These are phyloP conservation scores for Tripterygium wilfordii DNA, from an alignment of 177 flowering plant genomes.

Conservation along the genomic window DNA sequence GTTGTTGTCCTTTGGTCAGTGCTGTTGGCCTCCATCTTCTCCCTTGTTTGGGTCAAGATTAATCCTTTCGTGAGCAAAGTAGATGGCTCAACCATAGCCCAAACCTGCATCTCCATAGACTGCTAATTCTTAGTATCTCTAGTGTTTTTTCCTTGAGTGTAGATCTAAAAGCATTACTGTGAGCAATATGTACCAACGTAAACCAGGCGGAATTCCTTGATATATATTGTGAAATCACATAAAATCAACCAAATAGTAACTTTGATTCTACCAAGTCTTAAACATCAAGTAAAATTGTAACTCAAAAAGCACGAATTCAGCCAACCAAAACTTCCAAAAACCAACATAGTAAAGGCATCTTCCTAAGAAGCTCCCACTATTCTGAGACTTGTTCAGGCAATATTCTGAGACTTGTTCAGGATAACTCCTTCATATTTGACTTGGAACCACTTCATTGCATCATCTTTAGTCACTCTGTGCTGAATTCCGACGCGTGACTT, in stretches of 20 bases:
- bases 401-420: conserved; percentile 60
- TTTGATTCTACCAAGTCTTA: conserved; percentile 6
- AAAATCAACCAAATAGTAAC: background rate
- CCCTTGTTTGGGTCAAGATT: conserved; percentile 82
- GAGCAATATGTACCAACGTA: too few relatives aligned
- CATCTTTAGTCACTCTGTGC: conserved; percentile 71
- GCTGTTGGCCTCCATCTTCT: conserved; percentile 81
- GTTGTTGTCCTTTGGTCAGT: conserved; percentile 85
- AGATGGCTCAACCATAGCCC: conserved; percentile 26
- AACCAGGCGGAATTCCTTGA: too few relatives aligned
- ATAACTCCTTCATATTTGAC: conserved; percentile 79
- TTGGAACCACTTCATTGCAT: conserved; percentile 80
- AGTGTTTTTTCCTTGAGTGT: too few relatives aligned
- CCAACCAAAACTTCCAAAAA: background rate
- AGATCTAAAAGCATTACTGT: too few relatives aligned
- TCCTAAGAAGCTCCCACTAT: conserved; percentile 10
- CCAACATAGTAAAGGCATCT: too few relatives aligned
- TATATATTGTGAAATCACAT: too few relatives aligned
- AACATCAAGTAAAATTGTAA: background rate
- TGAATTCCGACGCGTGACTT: conserved; percentile 68
- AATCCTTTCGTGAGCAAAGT: conserved; percentile 59
- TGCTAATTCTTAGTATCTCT: too few relatives aligned
- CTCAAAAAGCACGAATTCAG: background rate
- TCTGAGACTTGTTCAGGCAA: too few relatives aligned
- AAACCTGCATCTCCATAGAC: conserved; percentile 70